Evolutionary conservation across 2,329 filamentous ascomycete species (phyloP), one percentile per base, ranked within the genome.

Genomic region (Aspergillus uvarum): DNA sequence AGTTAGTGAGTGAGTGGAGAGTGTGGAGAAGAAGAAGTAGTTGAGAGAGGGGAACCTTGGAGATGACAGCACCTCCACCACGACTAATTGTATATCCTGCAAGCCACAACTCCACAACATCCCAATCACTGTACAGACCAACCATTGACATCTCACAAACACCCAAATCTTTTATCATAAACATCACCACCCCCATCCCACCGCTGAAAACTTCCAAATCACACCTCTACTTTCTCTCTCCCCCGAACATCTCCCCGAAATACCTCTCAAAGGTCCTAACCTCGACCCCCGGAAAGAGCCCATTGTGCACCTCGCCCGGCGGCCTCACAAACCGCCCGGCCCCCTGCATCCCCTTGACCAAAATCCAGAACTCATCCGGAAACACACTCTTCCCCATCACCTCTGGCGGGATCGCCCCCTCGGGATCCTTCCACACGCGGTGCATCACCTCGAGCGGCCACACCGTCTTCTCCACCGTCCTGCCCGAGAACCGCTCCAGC

Each of bases 401-500:
- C 32, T 35, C 32, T 1, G 32, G 11, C 32, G 32, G 32, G 5
- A 16, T 35, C 32, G 32, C 32, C 4, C 32, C 32, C 4, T 16
- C 11, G 32, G 32, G 32, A 6, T 35, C 32, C 32, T 12, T 35
- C 14, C 32, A 35, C 32, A 35, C 32, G 8, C 32, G 32, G 26
- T 70, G 60, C 67, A 70, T 64, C 19, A 64, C 55, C n/a, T 68
- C 52, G 4, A 56, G 11, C 0, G 59, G 35, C 11, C 58, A 56
- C 2, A 65, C 26, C 2, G 61, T n/a, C 14, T 44, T 44, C 16
- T 44, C 5, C 5, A 69, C 68, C 5, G 54, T 21, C 48, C 62
- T 66, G 2, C 64, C 57, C 1, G 65, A 65, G n/a, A 67, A 62
- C 32, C 54, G 66, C 47, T 67, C 56, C 54, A 70, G 50, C 32